These are phyloP conservation scores for Nicotiana tabacum DNA, from an alignment of 257 asterid species.

Conservation along the genomic window DNA sequence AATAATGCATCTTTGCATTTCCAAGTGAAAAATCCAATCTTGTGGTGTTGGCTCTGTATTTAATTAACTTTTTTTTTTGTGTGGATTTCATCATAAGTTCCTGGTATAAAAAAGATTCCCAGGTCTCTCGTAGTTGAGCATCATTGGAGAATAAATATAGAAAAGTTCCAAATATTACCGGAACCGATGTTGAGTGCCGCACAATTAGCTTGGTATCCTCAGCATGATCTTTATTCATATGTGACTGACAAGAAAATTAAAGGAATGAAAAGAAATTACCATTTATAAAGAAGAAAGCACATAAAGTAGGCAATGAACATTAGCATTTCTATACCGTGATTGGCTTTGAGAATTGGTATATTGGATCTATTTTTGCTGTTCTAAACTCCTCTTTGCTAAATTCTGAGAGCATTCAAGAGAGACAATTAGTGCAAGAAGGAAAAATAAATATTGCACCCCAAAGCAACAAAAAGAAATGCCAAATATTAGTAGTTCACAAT, in stretches of 20 bases:
- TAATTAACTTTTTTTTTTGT: background rate
- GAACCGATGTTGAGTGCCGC: conserved; percentile 69
- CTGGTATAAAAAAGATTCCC: background rate
- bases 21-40: background rate
- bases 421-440: background rate
- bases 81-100: background rate
- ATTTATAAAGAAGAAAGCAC: background rate
- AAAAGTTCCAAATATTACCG: conserved; percentile 40
- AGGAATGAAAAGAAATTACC: background rate
- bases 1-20: background rate
- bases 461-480: background rate
- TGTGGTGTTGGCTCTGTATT: background rate
- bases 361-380: conserved; percentile 76
- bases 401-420: conserved; percentile 40
- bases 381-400: conserved; percentile 68
- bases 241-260: conserved; percentile 51
- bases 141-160: background rate
- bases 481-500: background rate
- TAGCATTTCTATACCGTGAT: conserved; percentile 48
- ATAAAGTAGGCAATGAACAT: background rate
- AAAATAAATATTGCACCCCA: conserved; percentile 7
- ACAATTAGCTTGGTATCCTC: conserved; percentile 90
- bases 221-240: conserved; percentile 92
- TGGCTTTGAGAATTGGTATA: conserved; percentile 84
- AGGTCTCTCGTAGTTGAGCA: background rate